Evolutionary conservation across 164 flowering plant genomes (phyloP), one percentile per base, ranked within the genome.

Genomic region (Nymphaea colorata): DNA sequence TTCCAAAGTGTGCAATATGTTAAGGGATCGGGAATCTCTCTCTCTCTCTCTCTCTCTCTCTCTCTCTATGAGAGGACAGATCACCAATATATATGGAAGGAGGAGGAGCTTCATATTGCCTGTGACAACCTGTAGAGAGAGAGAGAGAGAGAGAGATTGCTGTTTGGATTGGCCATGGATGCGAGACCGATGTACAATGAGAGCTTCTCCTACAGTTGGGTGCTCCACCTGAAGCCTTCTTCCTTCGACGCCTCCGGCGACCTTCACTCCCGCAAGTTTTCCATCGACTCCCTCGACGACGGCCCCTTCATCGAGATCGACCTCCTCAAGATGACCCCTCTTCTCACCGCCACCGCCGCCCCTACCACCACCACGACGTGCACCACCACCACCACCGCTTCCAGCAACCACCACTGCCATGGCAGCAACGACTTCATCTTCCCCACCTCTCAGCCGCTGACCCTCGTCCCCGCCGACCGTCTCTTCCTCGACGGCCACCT

Each of bases 171-270:
- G 36, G 36, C 36, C 36, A 65, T 71, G 62, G 75, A 76, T 70
- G 84, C 86, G 87, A 93, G 84, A 65, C 79, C 88, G 73, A 88
- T 86, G 62, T 82, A 89, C 69, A 89, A 81, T 71, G 97, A 91
- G 55, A 91, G 97, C 77, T 91, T 91, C 71, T 91, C 97, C 41
- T 86, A 91, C 74, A 85, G 91, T 68, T 91, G 97, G 97, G 64
- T 91, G 44, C 76, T 82, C 42, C 83, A 87, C 81, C 73, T 82
- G 14, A 66, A 36, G 16, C 86, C 91, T 42, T 69, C 75, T 3
- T 80, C 87, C 66, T 51, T 80, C 12, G 89, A 86, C 25, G 72
- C 76, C 72, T 64, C 78, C 0, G 86, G 78, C 16, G 81, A 75
- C 61, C 76, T 81, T 17, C 72, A 74, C 17, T 43, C 44, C 12